These are phyloP conservation scores for Pyricularia sp. DNA, from an alignment of 2,329 filamentous ascomycete species.

Conservation along the genomic window DNA sequence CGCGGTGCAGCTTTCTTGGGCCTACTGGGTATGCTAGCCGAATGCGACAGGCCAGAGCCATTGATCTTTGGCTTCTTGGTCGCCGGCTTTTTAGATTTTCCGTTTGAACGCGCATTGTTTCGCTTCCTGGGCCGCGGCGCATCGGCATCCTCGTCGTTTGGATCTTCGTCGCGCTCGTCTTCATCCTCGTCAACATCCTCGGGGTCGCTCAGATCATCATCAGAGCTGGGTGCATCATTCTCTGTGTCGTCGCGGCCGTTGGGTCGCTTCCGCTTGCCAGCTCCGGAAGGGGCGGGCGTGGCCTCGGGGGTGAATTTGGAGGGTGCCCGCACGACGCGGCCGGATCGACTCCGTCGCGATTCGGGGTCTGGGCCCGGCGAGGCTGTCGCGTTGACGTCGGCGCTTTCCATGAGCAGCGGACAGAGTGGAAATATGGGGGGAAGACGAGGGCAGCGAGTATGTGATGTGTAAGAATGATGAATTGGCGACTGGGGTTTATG, in stretches of 20 bases:
- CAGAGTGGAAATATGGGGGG: conserved; percentile 15
- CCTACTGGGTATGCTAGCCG: conserved; percentile 34
- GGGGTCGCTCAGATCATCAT: conserved; percentile 20
- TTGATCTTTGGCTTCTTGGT: conserved; percentile 53
- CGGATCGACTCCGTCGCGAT: conserved; percentile 50
- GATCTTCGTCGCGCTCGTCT: conserved; percentile 23
- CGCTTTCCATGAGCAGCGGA: conserved; percentile 37
- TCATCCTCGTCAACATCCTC: conserved; percentile 21
- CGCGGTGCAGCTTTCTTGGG: conserved; percentile 40
- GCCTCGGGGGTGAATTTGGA: conserved; percentile 46
- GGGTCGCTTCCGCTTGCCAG: conserved; percentile 40
- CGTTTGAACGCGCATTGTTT: conserved; percentile 25
- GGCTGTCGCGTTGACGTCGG: conserved; percentile 41
- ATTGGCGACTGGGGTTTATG: neutral
- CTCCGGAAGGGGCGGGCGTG: conserved; percentile 29
- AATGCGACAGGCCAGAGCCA: conserved; percentile 30
- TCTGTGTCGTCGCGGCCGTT: conserved; percentile 35
- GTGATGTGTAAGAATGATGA: neutral
- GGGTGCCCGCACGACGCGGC: conserved; percentile 51
- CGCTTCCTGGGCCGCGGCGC: conserved; percentile 18
- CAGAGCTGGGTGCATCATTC: conserved; percentile 28
- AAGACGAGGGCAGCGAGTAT: neutral
- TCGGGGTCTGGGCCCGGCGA: conserved; percentile 35
- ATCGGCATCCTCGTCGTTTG: conserved; percentile 23
- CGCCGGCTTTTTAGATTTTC: conserved; percentile 40